Conservation (phyloP, 2,329 filamentous ascomycete genomes). For the Ceratocystis huliohia region DNA sequence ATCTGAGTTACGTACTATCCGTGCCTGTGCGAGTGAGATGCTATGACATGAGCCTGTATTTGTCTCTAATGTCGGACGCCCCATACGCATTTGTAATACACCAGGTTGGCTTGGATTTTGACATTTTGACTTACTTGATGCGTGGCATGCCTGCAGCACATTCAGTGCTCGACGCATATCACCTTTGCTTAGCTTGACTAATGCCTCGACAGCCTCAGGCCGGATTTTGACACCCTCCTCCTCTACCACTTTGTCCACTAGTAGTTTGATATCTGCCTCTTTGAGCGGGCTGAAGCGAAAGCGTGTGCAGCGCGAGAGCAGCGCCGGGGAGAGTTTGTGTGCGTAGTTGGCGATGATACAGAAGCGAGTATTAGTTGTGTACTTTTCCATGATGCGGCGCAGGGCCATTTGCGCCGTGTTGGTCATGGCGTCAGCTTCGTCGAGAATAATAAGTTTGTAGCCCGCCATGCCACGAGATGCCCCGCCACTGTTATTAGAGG, state of each 20-base stretch:
- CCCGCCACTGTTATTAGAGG: conserved; percentile 33
- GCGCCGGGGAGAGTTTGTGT: conserved; percentile 86
- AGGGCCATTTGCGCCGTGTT: conserved; percentile 95
- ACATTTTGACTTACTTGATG: conserved; percentile 54
- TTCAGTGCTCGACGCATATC: conserved; percentile 94
- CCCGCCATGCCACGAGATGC: conserved; percentile 40
- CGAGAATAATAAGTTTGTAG: conserved; percentile 93
- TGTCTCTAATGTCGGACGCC: neutral
- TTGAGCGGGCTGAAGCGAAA: conserved; percentile 93
- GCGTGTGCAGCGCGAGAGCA: conserved; percentile 84
- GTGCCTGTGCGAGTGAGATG: neutral
- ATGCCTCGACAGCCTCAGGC: conserved; percentile 63
- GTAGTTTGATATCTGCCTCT: conserved; percentile 65
- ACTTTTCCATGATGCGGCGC: conserved; percentile 96
- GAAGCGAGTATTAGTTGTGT: conserved; percentile 93
- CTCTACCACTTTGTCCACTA: conserved; percentile 82
- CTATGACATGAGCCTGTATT: neutral
- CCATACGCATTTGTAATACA: neutral
- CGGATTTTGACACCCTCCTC: conserved; percentile 79
- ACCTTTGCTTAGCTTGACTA: conserved; percentile 80
- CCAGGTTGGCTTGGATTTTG: neutral
- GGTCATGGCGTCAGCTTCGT: conserved; percentile 99
- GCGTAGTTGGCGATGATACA: conserved; percentile 99
- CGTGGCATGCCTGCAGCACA: conserved; percentile 91
- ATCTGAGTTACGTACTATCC: neutral